Evolutionary conservation across 129 eudicot genomes (phyloP).

Genomic region (Oenanthe sinensis): DNA sequence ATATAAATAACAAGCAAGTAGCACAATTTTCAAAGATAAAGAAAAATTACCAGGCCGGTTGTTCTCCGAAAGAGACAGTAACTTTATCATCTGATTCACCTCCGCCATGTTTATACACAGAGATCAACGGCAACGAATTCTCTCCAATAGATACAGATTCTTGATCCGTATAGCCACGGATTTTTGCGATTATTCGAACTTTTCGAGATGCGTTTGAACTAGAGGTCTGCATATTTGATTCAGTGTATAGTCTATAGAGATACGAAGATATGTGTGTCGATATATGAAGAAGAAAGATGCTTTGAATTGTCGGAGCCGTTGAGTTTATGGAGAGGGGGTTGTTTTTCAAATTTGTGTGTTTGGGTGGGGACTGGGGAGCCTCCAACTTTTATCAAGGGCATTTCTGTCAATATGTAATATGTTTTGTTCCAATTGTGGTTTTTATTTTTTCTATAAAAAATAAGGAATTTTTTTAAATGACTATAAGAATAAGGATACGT

Average conservation of each 20-base stretch:
- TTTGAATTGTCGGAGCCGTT: conserved; percentile 5
- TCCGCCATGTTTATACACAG: conserved; percentile 25
- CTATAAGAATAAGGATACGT: neutral
- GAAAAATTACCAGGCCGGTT: conserved; percentile 34
- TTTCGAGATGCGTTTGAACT: conserved; percentile 24
- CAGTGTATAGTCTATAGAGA: neutral
- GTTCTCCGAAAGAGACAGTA: conserved; percentile 38
- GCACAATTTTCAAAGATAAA: neutral
- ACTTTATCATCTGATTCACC: conserved; percentile 24
- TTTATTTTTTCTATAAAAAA: neutral
- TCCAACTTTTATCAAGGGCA: neutral
- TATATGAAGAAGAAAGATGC: neutral
- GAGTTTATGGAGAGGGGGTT: neutral
- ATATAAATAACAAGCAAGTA: neutral
- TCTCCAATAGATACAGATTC: conserved; percentile 26
- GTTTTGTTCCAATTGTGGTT: neutral
- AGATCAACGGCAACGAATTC: conserved; percentile 34
- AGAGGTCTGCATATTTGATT: neutral
- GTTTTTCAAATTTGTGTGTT: neutral
- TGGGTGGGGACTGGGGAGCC: no score
- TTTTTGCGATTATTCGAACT: conserved; percentile 55
- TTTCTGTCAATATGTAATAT: neutral
- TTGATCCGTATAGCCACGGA: conserved; percentile 41
- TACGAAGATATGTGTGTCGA: neutral
- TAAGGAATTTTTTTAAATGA: no score